Conservation (phyloP, 1,284 basidiomycete genomes). For the Ustilago xerochloae region DNA sequence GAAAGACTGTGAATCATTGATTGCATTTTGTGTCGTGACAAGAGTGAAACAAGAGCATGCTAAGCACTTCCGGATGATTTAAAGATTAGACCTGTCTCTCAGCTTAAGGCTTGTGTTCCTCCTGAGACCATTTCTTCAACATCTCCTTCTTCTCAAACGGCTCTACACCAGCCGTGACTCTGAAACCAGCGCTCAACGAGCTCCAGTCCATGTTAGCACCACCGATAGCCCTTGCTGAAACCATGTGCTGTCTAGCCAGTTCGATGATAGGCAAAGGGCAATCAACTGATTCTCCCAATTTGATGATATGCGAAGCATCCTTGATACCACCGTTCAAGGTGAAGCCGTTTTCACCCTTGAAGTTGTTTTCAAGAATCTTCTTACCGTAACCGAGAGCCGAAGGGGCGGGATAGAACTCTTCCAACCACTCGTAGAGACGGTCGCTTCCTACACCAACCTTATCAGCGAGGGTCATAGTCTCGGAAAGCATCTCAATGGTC, state of each 20-base stretch:
- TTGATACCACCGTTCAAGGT: slow-evolving; percentile 88
- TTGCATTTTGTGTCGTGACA: neutral
- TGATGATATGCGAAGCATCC: slow-evolving; percentile 72
- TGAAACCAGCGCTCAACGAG: slow-evolving; percentile 76
- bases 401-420: slow-evolving; percentile 59
- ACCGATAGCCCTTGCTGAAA: slow-evolving; percentile 74
- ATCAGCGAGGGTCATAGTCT: slow-evolving; percentile 83
- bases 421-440: slow-evolving; percentile 69
- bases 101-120: neutral
- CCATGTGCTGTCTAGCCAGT: slow-evolving; percentile 47
- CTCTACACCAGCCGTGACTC: slow-evolving; percentile 77
- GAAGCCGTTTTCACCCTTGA: slow-evolving; percentile 83
- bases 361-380: slow-evolving; percentile 76
- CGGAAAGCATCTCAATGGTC: slow-evolving; percentile 79
- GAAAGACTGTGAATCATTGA: too few relatives aligned
- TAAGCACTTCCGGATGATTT: neutral
- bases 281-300: slow-evolving; percentile 74
- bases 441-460: slow-evolving; percentile 82
- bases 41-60: neutral
- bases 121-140: slow-evolving; percentile 47
- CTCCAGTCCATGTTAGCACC: slow-evolving; percentile 76
- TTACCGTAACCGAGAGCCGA: slow-evolving; percentile 57
- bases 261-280: slow-evolving; percentile 78
- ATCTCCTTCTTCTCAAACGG: slow-evolving; percentile 71
- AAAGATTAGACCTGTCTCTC: neutral